Evolutionary conservation across 192 early-diverging fungal genomes (phyloP).

Genomic region (Spizellomyces punctatus): DNA sequence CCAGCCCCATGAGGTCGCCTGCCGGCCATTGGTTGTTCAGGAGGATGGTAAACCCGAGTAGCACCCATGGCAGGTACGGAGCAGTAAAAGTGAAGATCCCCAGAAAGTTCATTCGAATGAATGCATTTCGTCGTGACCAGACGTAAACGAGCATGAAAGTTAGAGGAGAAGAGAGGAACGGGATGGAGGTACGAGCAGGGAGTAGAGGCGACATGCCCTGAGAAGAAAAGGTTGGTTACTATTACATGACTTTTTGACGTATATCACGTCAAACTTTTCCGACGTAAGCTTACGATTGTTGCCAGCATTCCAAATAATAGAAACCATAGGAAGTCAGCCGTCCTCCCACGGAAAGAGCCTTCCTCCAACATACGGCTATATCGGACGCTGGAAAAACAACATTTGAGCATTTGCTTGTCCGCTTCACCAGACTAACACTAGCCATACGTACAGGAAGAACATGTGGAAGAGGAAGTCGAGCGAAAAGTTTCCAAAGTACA

Average conservation of each 20-base stretch:
- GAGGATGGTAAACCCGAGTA: conserved; percentile 85
- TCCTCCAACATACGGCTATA: conserved; percentile 94
- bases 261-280: conserved; percentile 10
- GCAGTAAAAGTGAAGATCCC: conserved; percentile 91
- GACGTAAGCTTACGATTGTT: conserved; percentile 52
- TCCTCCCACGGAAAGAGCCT: conserved; percentile 84
- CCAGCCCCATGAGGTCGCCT: conserved; percentile 81
- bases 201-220: conserved; percentile 44
- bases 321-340: conserved; percentile 93
- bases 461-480: conserved; percentile 93
- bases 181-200: conserved; percentile 47
- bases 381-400: conserved; percentile 56
- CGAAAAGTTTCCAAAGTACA: conserved; percentile 90
- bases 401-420: background rate
- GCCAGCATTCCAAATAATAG: conserved; percentile 67
- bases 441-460: conserved; percentile 47
- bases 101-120: conserved; percentile 82
- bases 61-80: conserved; percentile 88
- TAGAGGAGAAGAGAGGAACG: conserved; percentile 82
- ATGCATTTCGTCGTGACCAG: conserved; percentile 96
- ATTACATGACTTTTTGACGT: background rate
- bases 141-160: conserved; percentile 89
- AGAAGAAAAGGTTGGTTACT: background rate
- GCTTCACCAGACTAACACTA: background rate
- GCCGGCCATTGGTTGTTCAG: conserved; percentile 76